Conservation (phyloP, 495 filamentous ascomycete genomes). For the Ramalina intermedia region DNA sequence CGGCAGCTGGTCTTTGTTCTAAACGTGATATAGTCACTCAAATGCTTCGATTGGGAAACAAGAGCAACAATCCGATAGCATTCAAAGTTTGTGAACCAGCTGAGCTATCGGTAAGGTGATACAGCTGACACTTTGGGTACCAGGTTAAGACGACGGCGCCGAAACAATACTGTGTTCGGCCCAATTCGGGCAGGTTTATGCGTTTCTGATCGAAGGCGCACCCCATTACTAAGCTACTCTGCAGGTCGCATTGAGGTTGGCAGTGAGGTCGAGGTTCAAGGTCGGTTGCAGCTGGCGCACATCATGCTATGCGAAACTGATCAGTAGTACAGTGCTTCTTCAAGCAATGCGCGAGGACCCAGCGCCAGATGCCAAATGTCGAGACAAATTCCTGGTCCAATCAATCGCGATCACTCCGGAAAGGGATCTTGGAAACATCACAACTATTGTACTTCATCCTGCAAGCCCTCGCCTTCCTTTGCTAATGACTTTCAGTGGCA, state of each 20-base stretch:
- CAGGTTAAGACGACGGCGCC: slow-evolving; percentile 98
- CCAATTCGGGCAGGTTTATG: slow-evolving; percentile 52
- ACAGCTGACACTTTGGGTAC: neutral
- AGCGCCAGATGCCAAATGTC: slow-evolving; percentile 68
- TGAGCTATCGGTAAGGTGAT: neutral
- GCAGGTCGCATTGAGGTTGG: slow-evolving; percentile 69
- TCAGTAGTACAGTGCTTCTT: slow-evolving; percentile 53
- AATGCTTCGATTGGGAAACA: slow-evolving; percentile 65
- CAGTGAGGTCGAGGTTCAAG: slow-evolving; percentile 79
- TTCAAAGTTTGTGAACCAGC: slow-evolving; percentile 60
- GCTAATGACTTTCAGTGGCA: slow-evolving; percentile 47
- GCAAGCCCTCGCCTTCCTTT: slow-evolving; percentile 1
- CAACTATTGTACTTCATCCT: slow-evolving; percentile 46
- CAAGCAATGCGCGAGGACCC: slow-evolving; percentile 97
- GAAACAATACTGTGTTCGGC: slow-evolving; percentile 98
- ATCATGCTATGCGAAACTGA: slow-evolving; percentile 6
- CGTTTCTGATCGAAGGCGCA: too few species aligned
- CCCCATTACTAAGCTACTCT: too few species aligned
- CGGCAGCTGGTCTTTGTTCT: neutral
- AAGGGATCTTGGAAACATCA: slow-evolving; percentile 66
- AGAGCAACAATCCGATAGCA: slow-evolving; percentile 63
- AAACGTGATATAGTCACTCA: slow-evolving; percentile 45
- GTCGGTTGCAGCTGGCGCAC: slow-evolving; percentile 32
- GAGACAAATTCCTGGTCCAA: slow-evolving; percentile 97
- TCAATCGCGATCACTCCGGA: slow-evolving; percentile 74